phyloP scores from a whole-genome alignment of 2,329 filamentous ascomycete species.

The Calonectria henricotiae region DNA sequence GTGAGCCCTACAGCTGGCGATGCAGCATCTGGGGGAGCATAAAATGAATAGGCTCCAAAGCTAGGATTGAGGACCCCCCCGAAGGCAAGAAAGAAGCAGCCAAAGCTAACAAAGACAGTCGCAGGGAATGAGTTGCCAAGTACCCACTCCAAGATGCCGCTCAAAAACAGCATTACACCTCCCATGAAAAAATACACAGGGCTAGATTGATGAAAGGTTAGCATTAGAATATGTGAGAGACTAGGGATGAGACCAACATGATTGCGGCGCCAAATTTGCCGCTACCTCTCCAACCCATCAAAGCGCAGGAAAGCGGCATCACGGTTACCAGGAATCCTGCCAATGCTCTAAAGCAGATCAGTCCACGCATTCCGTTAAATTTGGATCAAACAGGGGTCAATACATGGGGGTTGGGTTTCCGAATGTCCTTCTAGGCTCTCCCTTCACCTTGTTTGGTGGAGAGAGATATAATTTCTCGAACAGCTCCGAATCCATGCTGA shows the following conservation, averaged over 20 bases:
- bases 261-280: slow-evolving; percentile 48
- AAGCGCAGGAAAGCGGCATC: slow-evolving; percentile 58
- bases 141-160: neutral
- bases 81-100: slow-evolving; percentile 71
- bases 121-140: slow-evolving; percentile 72
- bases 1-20: slow-evolving; percentile 2
- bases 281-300: slow-evolving; percentile 53
- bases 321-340: slow-evolving; percentile 67
- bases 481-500: slow-evolving; percentile 15
- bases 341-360: slow-evolving; percentile 64
- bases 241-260: neutral
- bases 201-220: neutral
- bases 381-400: too few species aligned
- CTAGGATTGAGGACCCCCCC: slow-evolving; percentile 68
- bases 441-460: slow-evolving; percentile 60
- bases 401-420: slow-evolving; percentile 69
- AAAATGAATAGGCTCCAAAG: slow-evolving; percentile 66
- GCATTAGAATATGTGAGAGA: too few species aligned
- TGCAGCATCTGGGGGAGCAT: slow-evolving; percentile 52
- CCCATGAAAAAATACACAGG: slow-evolving; percentile 19
- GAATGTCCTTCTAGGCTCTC: slow-evolving; percentile 69
- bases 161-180: slow-evolving; percentile 12
- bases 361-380: too few species aligned
- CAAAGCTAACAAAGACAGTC: slow-evolving; percentile 70
- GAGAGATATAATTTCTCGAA: slow-evolving; percentile 14